Percentiles rank a stretch among this genome's conserved stretches.
Evolutionary conservation across 1,139 yeast species (phyloP).

Genomic region (Groenewaldozyma sp.): DNA sequence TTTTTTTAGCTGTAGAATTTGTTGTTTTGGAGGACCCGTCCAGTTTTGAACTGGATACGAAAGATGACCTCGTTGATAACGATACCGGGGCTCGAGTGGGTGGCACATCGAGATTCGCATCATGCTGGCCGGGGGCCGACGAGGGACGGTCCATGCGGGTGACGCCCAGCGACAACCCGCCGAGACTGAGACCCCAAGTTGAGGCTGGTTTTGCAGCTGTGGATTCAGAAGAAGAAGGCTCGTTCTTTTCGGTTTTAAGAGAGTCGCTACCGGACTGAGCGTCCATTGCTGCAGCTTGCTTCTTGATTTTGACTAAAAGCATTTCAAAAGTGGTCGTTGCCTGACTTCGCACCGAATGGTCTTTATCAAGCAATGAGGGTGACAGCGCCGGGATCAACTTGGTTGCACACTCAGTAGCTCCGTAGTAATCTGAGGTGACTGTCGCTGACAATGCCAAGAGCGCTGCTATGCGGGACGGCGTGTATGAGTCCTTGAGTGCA

Average conservation of each 20-base stretch:
- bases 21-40: no score
- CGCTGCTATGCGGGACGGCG: slow-evolving; percentile 71
- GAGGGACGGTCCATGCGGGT: background rate
- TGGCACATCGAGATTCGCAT: no score
- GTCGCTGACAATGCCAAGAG: slow-evolving; percentile 56
- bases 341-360: slow-evolving; percentile 57
- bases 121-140: background rate
- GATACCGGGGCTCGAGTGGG: background rate
- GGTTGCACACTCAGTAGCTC: slow-evolving; percentile 69
- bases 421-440: slow-evolving; percentile 49
- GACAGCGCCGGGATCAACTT: slow-evolving; percentile 82
- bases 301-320: slow-evolving; percentile 56
- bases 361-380: slow-evolving; percentile 69
- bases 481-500: slow-evolving; percentile 71
- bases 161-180: background rate
- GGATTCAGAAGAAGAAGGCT: no score
- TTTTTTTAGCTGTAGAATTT: background rate
- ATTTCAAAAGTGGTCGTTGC: slow-evolving; percentile 60
- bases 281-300: slow-evolving; percentile 39
- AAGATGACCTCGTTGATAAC: background rate
- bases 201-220: no score
- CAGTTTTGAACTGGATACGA: no score
- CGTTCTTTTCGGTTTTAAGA: no score
- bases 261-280: no score
- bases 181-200: background rate